Conservation (phyloP, 306 rosid genomes). For the Castanopsis chinensis region DNA sequence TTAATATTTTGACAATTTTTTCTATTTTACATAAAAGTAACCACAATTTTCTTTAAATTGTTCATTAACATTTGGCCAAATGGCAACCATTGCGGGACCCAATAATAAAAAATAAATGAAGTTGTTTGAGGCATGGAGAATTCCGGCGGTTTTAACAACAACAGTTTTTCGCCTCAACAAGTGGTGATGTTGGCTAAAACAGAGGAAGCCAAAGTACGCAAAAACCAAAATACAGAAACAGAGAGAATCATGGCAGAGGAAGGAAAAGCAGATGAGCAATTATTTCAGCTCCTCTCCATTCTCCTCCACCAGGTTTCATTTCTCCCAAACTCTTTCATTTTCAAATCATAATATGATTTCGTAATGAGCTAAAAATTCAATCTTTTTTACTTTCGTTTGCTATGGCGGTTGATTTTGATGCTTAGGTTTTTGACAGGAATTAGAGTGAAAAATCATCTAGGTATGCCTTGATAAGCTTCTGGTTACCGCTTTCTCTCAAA, state of each 20-base stretch:
- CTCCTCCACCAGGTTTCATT: constrained; percentile 67
- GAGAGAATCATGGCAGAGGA: constrained; percentile 51
- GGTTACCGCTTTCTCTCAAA: neutral
- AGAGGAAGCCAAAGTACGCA: neutral
- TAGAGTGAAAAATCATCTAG: neutral
- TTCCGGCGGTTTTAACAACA: no score
- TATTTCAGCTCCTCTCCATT: constrained; percentile 75
- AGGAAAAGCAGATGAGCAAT: constrained; percentile 62
- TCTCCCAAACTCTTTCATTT: neutral
- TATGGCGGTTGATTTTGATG: neutral
- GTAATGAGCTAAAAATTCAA: neutral
- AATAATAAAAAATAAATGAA: no score
- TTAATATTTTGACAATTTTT: no score
- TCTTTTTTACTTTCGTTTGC: neutral
- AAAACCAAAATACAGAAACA: neutral
- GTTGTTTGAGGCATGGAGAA: no score
- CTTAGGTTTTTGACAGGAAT: neutral
- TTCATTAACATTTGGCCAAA: no score
- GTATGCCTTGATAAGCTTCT: neutral
- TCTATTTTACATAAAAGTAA: no score
- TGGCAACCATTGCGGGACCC: no score
- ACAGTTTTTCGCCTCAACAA: neutral
- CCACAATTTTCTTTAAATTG: no score
- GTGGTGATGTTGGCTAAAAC: neutral
- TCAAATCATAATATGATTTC: neutral